Percentiles rank a stretch among this genome's conserved stretches.
These are phyloP conservation scores for Orbilia oligospora DNA, from an alignment of 2,329 filamentous ascomycete species.

Conservation along the genomic window DNA sequence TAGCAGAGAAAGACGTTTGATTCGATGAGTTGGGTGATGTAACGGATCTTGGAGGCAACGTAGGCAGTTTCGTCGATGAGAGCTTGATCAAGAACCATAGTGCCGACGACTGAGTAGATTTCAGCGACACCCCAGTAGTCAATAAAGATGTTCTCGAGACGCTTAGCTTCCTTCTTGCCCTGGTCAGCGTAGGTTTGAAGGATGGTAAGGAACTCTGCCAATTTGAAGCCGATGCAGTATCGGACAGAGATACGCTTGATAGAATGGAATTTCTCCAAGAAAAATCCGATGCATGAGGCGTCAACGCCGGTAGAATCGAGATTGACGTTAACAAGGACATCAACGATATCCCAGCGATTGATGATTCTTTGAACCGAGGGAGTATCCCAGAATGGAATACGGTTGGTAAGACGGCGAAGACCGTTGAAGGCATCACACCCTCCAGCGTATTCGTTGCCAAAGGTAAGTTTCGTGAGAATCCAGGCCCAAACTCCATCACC, in stretches of 20 bases:
- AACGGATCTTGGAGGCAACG: conserved; percentile 35
- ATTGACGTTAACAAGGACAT: conserved; percentile 19
- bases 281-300: conserved; percentile 15
- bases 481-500: conserved; percentile 40
- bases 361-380: conserved; percentile 10
- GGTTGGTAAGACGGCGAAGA: conserved; percentile 34
- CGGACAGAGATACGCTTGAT: conserved; percentile 39
- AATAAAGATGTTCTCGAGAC: conserved; percentile 32
- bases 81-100: conserved; percentile 36
- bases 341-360: conserved; percentile 9
- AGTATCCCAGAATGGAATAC: conserved; percentile 45
- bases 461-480: conserved; percentile 29
- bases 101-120: conserved; percentile 38
- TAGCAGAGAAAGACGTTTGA: conserved; percentile 53
- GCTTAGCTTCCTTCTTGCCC: not conserved
- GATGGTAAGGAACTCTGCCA: conserved; percentile 6
- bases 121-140: conserved; percentile 45
- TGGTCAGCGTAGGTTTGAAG: conserved; percentile 24
- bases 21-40: conserved; percentile 32
- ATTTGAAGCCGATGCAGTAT: conserved; percentile 33
- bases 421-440: conserved; percentile 46
- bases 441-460: conserved; percentile 43
- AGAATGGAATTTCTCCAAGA: conserved; percentile 17
- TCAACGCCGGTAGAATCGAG: conserved; percentile 35
- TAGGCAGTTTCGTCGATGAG: conserved; percentile 1